A percentile compares a stretch with the other conserved stretches of the same genome.
These are phyloP conservation scores for Chytridiales sp. DNA, from an alignment of 371 early-diverging fungal genomes.

Conservation along the genomic window DNA sequence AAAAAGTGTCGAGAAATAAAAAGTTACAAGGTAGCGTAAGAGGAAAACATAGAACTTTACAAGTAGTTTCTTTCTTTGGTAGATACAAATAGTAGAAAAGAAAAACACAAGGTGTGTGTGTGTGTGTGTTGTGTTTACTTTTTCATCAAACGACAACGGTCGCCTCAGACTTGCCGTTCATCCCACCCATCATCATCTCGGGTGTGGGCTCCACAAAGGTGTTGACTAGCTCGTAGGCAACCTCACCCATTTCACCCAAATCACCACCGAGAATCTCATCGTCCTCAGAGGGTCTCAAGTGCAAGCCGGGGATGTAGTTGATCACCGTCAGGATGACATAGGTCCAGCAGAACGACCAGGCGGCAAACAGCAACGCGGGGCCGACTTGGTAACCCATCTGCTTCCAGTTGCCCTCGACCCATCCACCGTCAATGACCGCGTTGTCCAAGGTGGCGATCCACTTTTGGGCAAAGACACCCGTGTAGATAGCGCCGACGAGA, in stretches of 20 bases:
- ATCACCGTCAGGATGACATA: constrained; percentile 72
- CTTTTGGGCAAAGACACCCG: constrained; percentile 86
- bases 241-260: constrained; percentile 40
- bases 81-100: too few relatives aligned
- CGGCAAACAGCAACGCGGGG: constrained; percentile 68
- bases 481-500: constrained; percentile 77
- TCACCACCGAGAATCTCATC: constrained; percentile 34
- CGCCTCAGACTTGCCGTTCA: too few relatives aligned
- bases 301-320: constrained; percentile 76
- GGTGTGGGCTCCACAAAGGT: too few relatives aligned
- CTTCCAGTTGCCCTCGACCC: constrained; percentile 77
- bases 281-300: constrained; percentile 56
- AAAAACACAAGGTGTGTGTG: too few relatives aligned
- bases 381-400: constrained; percentile 80
- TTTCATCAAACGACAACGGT: too few relatives aligned
- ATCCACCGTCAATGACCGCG: constrained; percentile 73
- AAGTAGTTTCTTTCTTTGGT: too few relatives aligned
- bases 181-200: too few relatives aligned
- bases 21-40: too few relatives aligned
- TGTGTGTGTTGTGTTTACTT: too few relatives aligned
- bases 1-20: too few relatives aligned
- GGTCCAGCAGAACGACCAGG: constrained; percentile 79
- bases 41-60: too few relatives aligned
- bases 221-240: constrained; percentile 40
- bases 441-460: constrained; percentile 76